Base-by-base conservation (phyloP, 371 early-diverging fungal species). In the Mucor saturninus region DNA sequence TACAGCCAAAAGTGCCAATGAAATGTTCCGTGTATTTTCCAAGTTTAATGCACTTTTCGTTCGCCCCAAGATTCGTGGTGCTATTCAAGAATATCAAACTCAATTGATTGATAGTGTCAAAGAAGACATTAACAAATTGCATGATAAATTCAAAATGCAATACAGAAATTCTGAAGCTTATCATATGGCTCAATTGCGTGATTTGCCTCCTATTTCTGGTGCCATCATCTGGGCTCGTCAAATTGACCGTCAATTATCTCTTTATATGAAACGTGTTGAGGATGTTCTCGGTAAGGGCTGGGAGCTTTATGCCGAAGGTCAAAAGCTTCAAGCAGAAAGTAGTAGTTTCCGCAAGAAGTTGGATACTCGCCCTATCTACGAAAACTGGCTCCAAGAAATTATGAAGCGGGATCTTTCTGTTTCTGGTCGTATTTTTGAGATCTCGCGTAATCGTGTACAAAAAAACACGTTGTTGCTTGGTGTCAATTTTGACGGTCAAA, bases 31-130 rank as follows among this genome's bases (percentile, higher is more conserved):
- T 29, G 96, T 98, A 5, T 98, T 99, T 70, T 94, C 95, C 35
- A 98, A 98, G 73, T 99, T 98, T 87, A 98, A 98, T 72, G 97
- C 98, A 1, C 86, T 99, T 35, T 99, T 99, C 76, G 95, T 98
- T 28, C 87, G 99, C 37, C 98, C 97, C 61, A 99, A 86, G 89
- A 98, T 99, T 81, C 93, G 99, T 69, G 97, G 97, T 52, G 99
- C 99, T 21, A 95, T 99, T 65, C 97, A 96, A 77, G 99, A 99
- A 75, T 99, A 98, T 68, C 99, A 99, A 80, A 91, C 93, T 4
- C 98, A 96, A 73, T 83, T 98, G 52, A 96, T 99, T 69, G 96
- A 95, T 56, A 93, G 91, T 56, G 98, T 98, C 70, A 98, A 99
- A 79, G 95, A 95, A 30, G 99, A 99, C 69, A 96, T 99, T 65